phyloP scores from a whole-genome alignment of 192 early-diverging fungal genomes.

The Entomortierella parvispora region DNA sequence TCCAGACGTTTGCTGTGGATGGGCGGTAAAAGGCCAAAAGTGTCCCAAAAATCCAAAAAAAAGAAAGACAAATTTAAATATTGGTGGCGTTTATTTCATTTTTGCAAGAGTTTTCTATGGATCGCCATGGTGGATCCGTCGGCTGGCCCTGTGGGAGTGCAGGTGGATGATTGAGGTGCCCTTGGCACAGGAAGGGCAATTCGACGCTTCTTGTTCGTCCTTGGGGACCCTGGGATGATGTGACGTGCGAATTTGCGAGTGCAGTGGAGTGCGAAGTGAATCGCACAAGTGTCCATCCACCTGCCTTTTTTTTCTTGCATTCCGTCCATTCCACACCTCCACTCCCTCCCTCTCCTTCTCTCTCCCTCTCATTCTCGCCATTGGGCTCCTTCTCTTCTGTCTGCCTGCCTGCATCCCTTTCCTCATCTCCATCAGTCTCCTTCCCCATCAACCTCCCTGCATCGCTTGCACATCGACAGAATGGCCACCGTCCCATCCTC shows the following conservation, averaged over 20 bases:
- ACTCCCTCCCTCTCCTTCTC: background rate
- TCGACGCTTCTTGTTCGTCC: too few relatives aligned
- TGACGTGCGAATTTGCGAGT: conserved; percentile 3
- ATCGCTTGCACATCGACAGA: background rate
- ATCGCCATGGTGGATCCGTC: too few relatives aligned
- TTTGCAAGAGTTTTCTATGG: too few relatives aligned
- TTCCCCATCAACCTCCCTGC: background rate
- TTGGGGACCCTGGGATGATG: too few relatives aligned
- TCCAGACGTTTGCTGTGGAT: conserved; percentile 58
- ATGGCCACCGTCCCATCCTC: conserved; percentile 20
- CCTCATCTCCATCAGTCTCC: background rate
- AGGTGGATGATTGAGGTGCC: too few relatives aligned
- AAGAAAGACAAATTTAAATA: background rate
- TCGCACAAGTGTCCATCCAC: too few relatives aligned
- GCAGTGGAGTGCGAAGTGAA: too few relatives aligned
- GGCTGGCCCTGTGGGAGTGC: too few relatives aligned
- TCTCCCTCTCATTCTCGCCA: background rate
- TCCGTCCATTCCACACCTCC: too few relatives aligned
- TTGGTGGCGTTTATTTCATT: background rate
- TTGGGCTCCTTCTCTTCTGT: background rate
- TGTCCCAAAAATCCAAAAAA: background rate
- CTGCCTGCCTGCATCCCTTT: background rate
- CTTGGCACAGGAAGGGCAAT: too few relatives aligned
- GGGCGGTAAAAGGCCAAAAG: background rate
- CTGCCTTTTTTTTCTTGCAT: too few relatives aligned